Base-by-base conservation (phyloP, 2,329 filamentous ascomycete species). In the Calonectria multiphialidica region DNA sequence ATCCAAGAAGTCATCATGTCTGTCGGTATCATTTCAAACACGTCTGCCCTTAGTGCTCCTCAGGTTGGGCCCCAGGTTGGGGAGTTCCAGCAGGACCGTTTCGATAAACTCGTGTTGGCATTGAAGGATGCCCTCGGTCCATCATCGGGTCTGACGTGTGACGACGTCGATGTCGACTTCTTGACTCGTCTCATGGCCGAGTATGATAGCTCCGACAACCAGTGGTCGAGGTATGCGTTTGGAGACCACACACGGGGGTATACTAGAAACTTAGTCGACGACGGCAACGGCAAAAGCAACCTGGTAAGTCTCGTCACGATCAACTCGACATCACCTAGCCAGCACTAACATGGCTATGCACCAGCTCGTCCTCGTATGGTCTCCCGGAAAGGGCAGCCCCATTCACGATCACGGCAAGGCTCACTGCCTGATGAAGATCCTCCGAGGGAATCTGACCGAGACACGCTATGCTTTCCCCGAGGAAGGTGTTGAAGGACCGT, bases 401-500 rank as follows among this genome's bases (percentile, higher is more conserved):
- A 95, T 98, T 81, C 96, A 98, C 81, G 96, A 98, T 82, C 93
- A 95, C 83, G 93, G 93, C 81, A 94, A 96, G 73, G 94, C 95
- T 45, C 96, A 98, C 82, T 98, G 96, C 84, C 87, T 98, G 78
- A 98, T 98, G 95, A 98, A 93, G 87, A 92, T 96, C 76, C 89
- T 98, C 74, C 92, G 91, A 77, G 96, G 96, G 55, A 89, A 88
- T 73, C 86, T 98, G 72, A 94, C 91, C 77, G 96, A 98, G 86
- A 96, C 94, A 21, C 90, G 94, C 72, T 98, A 95, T 83, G 89
- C 89, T 64, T 95, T 94, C 85, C 95, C 95, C 0, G 81, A 82
- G 25, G 74, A 78, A 37, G 82, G 84, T 61, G 84, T 87, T 61
- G 85, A 88, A 61, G 86, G 86, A 7, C 91, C 92, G 3, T 92